Evolutionary conservation across 2,329 filamentous ascomycete species (phyloP), one percentile per base, ranked within the genome.

Genomic region (Diplodia seriata): DNA sequence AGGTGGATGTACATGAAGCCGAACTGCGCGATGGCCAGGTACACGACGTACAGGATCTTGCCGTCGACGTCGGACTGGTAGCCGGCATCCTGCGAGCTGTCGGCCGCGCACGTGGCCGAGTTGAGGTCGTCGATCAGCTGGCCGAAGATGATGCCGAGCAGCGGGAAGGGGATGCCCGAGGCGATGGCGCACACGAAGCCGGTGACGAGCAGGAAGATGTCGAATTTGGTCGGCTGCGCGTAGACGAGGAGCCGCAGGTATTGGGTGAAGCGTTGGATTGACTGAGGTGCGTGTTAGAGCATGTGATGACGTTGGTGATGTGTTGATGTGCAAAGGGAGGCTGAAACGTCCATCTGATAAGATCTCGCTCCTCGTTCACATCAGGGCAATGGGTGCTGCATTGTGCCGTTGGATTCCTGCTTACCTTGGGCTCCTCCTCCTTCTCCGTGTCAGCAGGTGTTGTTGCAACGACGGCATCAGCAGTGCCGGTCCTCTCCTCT

Each of bases 141-240:
- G 67, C 88, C 87, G 71, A 90, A 90, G 65, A 90, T 80, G 69
- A 90, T 86, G 64, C 85, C 87, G 73, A 90, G 85, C 23, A 90
- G 79, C 15, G 88, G 88, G 68, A 89, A 88, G 0, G 88, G 87
- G 4, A 87, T 82, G 56, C 87, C 88, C n/a, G 87, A 84, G 31
- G 82, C 85, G 54, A 86, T 84, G 65, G 86, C 83, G 66, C 80
- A 79, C 31, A 84, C 55, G 67, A 75, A 70, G 61, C 82, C 84
- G 61, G 76, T 73, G 20, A 70, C 38, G 4, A 72, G 66, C 11
- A 63, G 59, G 31, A 29, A 15, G 31, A 51, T 38, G 59, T 63
- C 59, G 43, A 63, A 18, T 11, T 50, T 50, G 26, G 40, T 51
- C 6, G 57, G 57, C 5, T 50, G 33, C 0, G 57, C 57, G 57